Conservation (phyloP, 2,329 filamentous ascomycete species). For the Aspergillus sp. region DNA sequence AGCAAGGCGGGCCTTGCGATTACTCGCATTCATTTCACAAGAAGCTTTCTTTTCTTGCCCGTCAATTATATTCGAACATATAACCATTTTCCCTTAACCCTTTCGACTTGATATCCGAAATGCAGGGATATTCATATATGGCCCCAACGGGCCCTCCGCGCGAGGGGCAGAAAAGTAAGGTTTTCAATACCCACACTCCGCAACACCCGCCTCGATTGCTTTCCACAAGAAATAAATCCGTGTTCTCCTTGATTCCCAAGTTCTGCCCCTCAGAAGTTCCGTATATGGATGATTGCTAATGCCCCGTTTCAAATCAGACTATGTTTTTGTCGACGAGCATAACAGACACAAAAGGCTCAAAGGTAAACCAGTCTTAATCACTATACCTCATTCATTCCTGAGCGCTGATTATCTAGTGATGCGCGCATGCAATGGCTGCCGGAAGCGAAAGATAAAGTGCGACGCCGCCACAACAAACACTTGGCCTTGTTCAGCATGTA, state of each 20-base stretch:
- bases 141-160: constrained; percentile 63
- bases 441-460: constrained; percentile 95
- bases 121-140: constrained; percentile 76
- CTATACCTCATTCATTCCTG: constrained; percentile 3
- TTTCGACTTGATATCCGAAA: constrained; percentile 40
- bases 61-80: neutral
- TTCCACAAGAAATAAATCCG: neutral
- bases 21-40: constrained; percentile 31
- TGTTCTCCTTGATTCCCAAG: no score
- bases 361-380: constrained; percentile 55
- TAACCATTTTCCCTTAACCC: no score
- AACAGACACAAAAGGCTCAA: constrained; percentile 97
- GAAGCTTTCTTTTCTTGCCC: neutral
- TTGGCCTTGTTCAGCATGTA: constrained; percentile 95
- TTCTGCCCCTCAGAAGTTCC: no score
- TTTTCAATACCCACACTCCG: neutral
- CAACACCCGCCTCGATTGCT: neutral
- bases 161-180: constrained; percentile 82
- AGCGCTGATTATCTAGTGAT: constrained; percentile 64
- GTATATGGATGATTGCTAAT: constrained; percentile 6
- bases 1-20: constrained; percentile 23
- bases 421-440: constrained; percentile 94
- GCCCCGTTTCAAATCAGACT: constrained; percentile 59
- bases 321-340: constrained; percentile 98
- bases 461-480: constrained; percentile 96